These are phyloP conservation scores for Naganishia kalamii DNA, from an alignment of 768 basidiomycete species.

Conservation along the genomic window DNA sequence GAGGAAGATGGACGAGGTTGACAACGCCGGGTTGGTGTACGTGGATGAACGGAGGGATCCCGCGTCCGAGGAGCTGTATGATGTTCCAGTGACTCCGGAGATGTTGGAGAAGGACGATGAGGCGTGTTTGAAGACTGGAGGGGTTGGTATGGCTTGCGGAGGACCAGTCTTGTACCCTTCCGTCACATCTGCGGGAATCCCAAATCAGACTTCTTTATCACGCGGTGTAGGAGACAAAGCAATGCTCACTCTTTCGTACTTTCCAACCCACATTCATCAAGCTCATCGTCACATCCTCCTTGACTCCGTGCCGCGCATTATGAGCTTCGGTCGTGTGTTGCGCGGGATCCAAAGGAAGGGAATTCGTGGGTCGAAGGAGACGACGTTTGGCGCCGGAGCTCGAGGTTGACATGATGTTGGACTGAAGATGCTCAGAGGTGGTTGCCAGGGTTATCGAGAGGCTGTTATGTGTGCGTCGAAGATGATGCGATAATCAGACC, in stretches of 20 bases:
- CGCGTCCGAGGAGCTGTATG: neutral
- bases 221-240: neutral
- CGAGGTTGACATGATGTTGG: neutral
- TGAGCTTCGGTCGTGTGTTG: conserved; percentile 7
- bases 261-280: conserved; percentile 12
- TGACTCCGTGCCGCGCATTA: conserved; percentile 1
- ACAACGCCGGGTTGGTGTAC: neutral
- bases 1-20: neutral
- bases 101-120: neutral
- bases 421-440: neutral
- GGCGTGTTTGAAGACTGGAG: neutral
- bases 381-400: neutral
- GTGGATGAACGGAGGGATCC: conserved; percentile 6
- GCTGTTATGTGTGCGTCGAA: too few relatives aligned
- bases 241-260: neutral
- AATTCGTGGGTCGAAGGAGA: neutral
- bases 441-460: too few relatives aligned
- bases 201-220: neutral
- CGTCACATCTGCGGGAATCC: neutral
- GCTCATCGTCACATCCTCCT: conserved; percentile 14
- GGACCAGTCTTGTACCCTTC: conserved; percentile 11
- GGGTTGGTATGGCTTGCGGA: neutral
- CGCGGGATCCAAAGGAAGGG: neutral
- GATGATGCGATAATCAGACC: neutral
- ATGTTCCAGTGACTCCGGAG: neutral